Base-by-base conservation (phyloP, 768 basidiomycete genomes). In the Mycena chlorophos region DNA sequence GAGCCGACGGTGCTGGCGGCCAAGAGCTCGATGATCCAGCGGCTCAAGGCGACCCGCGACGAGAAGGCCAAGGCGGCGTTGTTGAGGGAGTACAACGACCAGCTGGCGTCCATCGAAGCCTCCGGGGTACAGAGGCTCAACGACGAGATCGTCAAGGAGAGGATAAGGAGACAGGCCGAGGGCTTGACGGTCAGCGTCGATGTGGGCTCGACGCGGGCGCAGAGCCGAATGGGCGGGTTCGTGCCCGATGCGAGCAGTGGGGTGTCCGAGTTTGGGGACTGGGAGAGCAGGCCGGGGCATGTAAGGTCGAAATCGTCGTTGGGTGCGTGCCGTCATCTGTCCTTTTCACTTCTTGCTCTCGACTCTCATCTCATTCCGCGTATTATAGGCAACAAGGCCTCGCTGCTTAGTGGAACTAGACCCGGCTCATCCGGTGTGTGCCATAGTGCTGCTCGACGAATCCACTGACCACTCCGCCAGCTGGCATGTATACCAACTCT, bases 181-280 rank as follows among this genome's bases (percentile, higher is more conserved):
- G 56, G 53, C 13, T n/a, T 46, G 23, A 49, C 25, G 20, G 56
- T 6, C 30, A 30, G 40, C 8, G 22, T 43, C 20, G 52, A 28
- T 26, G 60, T 54, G 25, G 55, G n/a, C n/a, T n/a, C n/a, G n/a
- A n/a, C n/a, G n/a, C n/a, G 60, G 19, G 17, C 60, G 23, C 60
- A 57, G 39, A 57, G 56, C 27, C 52, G 60, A 31, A 50, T 62
- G 42, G 60, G 56, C 1, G 54, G 48, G n/a, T 62, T 62, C 37
- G 60, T 53, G 25, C 50, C 50, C 25, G 60, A 55, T 2, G 30
- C 42, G 57, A n/a, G n/a, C n/a, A n/a, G n/a, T n/a, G n/a, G n/a
- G n/a, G n/a, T n/a, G n/a, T 22, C 54, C 53, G 60, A 55, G 37
- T 40, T 40, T 49, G 26, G 56, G 45, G 60, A 8, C 17, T 54